A percentile compares a stretch with the other conserved stretches of the same genome.
These are phyloP conservation scores for Metarhizium sp. DNA, from an alignment of 2,329 filamentous ascomycete species.

Conservation along the genomic window DNA sequence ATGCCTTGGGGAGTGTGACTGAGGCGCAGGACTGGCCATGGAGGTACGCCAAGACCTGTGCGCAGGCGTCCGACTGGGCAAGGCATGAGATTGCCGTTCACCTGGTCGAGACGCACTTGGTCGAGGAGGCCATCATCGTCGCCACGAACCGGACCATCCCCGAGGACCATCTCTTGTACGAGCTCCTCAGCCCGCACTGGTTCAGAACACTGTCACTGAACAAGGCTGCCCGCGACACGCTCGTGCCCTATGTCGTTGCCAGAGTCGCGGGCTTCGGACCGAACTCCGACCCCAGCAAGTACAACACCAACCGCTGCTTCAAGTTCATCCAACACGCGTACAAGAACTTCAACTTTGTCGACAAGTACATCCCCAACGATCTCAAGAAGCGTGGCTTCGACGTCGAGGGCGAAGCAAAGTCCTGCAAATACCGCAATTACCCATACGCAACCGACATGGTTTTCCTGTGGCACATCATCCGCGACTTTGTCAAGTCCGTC, in stretches of 20 bases:
- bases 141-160: constrained; percentile 32
- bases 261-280: constrained; percentile 30
- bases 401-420: constrained; percentile 22
- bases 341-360: constrained; percentile 33
- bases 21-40: constrained; percentile 34
- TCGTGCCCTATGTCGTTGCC: constrained; percentile 35
- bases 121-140: constrained; percentile 40
- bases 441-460: constrained; percentile 36
- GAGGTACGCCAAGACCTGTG: constrained; percentile 42
- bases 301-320: constrained; percentile 9
- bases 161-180: constrained; percentile 32
- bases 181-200: constrained; percentile 37
- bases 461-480: constrained; percentile 33
- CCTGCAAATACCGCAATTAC: constrained; percentile 30
- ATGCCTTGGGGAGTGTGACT: not conserved
- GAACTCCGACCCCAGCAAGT: constrained; percentile 15
- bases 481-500: constrained; percentile 25
- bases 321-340: constrained; percentile 29
- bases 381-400: constrained; percentile 34
- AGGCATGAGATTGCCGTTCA: constrained; percentile 38
- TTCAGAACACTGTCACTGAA: constrained; percentile 40
- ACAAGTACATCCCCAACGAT: constrained; percentile 35
- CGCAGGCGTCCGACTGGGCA: constrained; percentile 37
- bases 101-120: constrained; percentile 33
- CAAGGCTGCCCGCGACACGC: constrained; percentile 31